A percentile compares a stretch with the other conserved stretches of the same genome.
These are phyloP conservation scores for Gracilaria domingensis DNA, from an alignment of 23 red algal genomes.

Conservation along the genomic window DNA sequence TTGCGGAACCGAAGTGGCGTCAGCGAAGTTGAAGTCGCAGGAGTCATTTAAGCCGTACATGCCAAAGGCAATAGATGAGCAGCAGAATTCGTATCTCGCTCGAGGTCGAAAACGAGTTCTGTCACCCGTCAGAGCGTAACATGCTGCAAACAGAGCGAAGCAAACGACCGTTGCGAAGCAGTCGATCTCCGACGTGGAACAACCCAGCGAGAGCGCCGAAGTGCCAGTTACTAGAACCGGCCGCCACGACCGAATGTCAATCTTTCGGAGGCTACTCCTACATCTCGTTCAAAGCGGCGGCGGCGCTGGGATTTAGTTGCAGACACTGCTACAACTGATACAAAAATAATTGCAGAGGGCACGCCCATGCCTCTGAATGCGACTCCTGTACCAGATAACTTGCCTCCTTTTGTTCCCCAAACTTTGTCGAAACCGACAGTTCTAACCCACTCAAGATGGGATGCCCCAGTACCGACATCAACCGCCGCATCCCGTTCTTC, in stretches of 20 bases:
- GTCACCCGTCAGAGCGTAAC: constrained; percentile 1
- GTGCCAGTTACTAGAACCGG: not conserved
- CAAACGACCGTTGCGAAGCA: constrained; percentile 28
- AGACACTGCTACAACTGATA: constrained; percentile 22
- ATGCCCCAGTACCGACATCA: constrained; percentile 30
- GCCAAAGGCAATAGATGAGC: constrained; percentile 58
- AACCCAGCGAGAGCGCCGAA: not conserved
- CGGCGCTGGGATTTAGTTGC: constrained; percentile 70
- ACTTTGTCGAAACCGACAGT: constrained; percentile 15
- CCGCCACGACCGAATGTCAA: not conserved
- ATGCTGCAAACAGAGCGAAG: not conserved
- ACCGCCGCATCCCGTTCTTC: constrained; percentile 18
- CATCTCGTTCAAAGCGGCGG: constrained; percentile 11
- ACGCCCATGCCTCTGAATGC: not conserved
- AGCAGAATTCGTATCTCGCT: constrained; percentile 62
- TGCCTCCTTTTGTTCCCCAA: constrained; percentile 45
- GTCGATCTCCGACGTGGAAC: not conserved
- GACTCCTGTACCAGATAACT: constrained; percentile 42
- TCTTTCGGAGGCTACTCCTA: not conserved
- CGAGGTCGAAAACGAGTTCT: constrained; percentile 32
- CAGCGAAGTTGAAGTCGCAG: constrained; percentile 28
- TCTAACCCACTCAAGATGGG: constrained; percentile 21
- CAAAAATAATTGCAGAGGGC: not conserved
- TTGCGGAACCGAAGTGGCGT: constrained; percentile 58
- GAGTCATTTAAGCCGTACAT: constrained; percentile 70